phyloP scores from a whole-genome alignment of 768 basidiomycete species.

The Phlebiopsis gigantea region DNA sequence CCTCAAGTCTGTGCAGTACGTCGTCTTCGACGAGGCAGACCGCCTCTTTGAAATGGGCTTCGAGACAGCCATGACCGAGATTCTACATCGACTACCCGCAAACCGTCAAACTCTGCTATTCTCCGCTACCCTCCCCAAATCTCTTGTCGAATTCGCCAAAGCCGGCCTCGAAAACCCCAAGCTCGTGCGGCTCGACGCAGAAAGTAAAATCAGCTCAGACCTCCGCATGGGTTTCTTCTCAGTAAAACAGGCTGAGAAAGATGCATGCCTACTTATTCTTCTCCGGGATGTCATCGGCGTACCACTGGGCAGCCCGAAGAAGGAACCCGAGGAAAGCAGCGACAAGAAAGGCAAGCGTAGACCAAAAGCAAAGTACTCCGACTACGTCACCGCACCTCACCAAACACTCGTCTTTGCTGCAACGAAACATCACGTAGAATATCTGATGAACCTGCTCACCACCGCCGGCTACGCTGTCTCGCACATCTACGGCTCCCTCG shows the following conservation, averaged over 20 bases:
- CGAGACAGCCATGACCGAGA: slow-evolving; percentile 85
- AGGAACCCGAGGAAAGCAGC: slow-evolving; percentile 22
- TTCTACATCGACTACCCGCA: slow-evolving; percentile 80
- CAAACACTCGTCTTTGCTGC: slow-evolving; percentile 95
- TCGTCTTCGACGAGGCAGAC: slow-evolving; percentile 98
- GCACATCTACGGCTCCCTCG: slow-evolving; percentile 93
- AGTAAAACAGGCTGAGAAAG: slow-evolving; percentile 90
- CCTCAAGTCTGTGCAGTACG: slow-evolving; percentile 78
- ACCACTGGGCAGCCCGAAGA: slow-evolving; percentile 46
- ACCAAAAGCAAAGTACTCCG: slow-evolving; percentile 37
- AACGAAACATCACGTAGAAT: slow-evolving; percentile 99
- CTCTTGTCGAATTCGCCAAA: slow-evolving; percentile 97
- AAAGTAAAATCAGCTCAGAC: slow-evolving; percentile 92
- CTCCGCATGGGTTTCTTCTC: slow-evolving; percentile 93
- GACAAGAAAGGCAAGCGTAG: slow-evolving; percentile 48
- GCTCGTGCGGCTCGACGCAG: slow-evolving; percentile 92
- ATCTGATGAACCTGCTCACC: slow-evolving; percentile 70
- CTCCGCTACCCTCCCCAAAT: slow-evolving; percentile 93
- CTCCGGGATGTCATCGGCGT: slow-evolving; percentile 85
- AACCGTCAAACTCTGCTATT: slow-evolving; percentile 91
- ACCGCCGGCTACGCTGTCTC: slow-evolving; percentile 86
- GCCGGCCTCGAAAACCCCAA: slow-evolving; percentile 92
- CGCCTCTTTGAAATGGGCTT: slow-evolving; percentile 99
- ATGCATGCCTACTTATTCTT: slow-evolving; percentile 79
- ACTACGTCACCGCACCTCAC: slow-evolving; percentile 61